These are phyloP conservation scores for Fusarium aywerte DNA, from an alignment of 2,329 filamentous ascomycete species.

Conservation along the genomic window DNA sequence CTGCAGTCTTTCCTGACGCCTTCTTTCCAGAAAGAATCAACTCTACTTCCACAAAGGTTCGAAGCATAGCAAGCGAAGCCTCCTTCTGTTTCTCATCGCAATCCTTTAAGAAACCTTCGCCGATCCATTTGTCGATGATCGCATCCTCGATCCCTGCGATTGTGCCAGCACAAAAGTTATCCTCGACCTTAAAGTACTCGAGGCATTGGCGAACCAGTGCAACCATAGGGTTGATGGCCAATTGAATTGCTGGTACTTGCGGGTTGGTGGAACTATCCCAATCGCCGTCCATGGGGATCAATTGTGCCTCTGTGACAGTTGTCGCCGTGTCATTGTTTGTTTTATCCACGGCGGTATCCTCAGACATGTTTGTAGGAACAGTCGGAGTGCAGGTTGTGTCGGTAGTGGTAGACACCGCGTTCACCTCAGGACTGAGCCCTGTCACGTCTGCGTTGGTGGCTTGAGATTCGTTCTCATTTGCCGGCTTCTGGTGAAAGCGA, in stretches of 20 bases:
- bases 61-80: conserved; percentile 37
- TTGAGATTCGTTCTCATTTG: not conserved
- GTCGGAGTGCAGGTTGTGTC: not conserved
- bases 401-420: not conserved
- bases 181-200: conserved; percentile 7
- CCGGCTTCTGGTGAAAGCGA: not conserved
- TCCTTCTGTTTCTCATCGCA: conserved; percentile 41
- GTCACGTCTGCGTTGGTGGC: not conserved
- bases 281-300: conserved; percentile 24
- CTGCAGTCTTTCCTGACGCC: not conserved
- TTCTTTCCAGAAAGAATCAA: not conserved
- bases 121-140: conserved; percentile 43
- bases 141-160: conserved; percentile 44
- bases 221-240: conserved; percentile 1
- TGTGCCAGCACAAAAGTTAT: conserved; percentile 25
- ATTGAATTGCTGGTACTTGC: not conserved
- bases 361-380: not conserved
- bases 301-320: not conserved
- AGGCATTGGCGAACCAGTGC: conserved; percentile 15
- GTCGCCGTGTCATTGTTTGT: not conserved
- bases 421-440: not conserved
- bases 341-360: not conserved
- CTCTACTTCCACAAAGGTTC: conserved; percentile 19
- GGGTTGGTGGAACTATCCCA: conserved; percentile 16
- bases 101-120: conserved; percentile 39